Evolutionary conservation across 1,284 basidiomycete species (phyloP), one percentile per base, ranked within the genome.

Genomic region (Sanghuangporus baumii): DNA sequence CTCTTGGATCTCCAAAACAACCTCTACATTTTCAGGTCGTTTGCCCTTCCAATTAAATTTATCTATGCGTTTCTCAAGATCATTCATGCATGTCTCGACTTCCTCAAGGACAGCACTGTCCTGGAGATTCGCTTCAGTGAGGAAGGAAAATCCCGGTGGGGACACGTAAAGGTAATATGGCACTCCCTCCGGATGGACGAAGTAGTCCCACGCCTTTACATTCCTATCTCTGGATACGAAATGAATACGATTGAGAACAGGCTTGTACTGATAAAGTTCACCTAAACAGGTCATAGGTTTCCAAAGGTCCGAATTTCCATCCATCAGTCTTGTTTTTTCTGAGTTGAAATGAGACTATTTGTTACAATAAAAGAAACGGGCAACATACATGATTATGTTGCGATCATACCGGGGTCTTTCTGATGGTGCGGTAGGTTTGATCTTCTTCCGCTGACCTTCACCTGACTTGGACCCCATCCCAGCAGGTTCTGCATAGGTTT

Each of bases 171-270:
- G 43, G 18, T 48, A 56, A 56, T 61, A 61, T 2, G 41, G 40
- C 18, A 48, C 54, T 20, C 60, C 60, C 41, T 61, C 60, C 5
- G 60, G 60, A 50, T 61, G 54, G 8, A 46, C 36, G 55, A 38
- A 61, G 14, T 55, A 50, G 9, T 40, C 7, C 60, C 60, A 50
- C 36, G 31, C 11, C 8, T 12, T 23, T n/a, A 36, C 31, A n/a
- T 34, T 12, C 36, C 48, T 16, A 7, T 38, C 20, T 20, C 54
- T 56, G 36, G 11, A 23, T 12, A 23, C 5, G 6, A 31, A 6
- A 1, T 31, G 14, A 47, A 34, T 57, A 23, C 23, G 16, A 16
- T 48, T 23, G 16, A 9, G 20, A 16, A 14, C 23, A 23, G 20
- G 9, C 47, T 9, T 48, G 20, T 48, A n/a, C 14, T 12, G 38